These are phyloP conservation scores for Ogataea nakhonphanomensis DNA, from an alignment of 805 yeast species.

Conservation along the genomic window DNA sequence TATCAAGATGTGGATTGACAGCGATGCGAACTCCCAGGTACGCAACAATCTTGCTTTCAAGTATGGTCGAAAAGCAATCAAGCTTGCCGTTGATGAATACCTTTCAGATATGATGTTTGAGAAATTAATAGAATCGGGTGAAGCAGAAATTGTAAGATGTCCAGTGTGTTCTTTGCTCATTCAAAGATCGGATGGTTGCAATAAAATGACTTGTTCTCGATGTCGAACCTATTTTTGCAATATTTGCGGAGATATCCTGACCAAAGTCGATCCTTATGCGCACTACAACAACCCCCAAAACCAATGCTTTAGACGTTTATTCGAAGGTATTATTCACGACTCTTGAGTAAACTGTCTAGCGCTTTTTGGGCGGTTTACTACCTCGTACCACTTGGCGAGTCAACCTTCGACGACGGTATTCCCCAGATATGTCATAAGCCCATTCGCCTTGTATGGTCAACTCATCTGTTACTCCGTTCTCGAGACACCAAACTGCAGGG, in stretches of 20 bases:
- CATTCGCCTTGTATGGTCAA: constrained; percentile 38
- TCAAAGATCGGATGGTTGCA: constrained; percentile 60
- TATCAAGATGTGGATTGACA: constrained; percentile 34
- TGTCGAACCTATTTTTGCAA: constrained; percentile 52
- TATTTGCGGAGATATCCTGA: constrained; percentile 45
- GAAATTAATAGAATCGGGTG: constrained; percentile 40
- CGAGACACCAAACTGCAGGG: constrained; percentile 50
- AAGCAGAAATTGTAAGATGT: constrained; percentile 44
- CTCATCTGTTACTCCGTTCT: constrained; percentile 38
- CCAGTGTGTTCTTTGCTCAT: constrained; percentile 50
- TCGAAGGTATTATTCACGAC: constrained; percentile 47
- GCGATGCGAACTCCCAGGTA: constrained; percentile 34
- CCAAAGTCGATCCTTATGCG: constrained; percentile 43
- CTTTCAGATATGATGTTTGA: constrained; percentile 46
- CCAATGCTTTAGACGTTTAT: constrained; percentile 47
- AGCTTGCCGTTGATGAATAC: constrained; percentile 41
- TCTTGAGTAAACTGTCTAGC: constrained; percentile 5
- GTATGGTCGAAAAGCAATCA: constrained; percentile 45
- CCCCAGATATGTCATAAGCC: constrained; percentile 47
- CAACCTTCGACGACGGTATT: constrained; percentile 58
- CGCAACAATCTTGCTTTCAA: constrained; percentile 27
- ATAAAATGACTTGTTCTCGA: constrained; percentile 54
- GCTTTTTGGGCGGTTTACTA: constrained; percentile 27
- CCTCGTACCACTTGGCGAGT: constrained; percentile 50
- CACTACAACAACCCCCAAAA: constrained; percentile 45